phyloP scores from a whole-genome alignment of 805 yeast species.

The Kodamaea sagamina region DNA sequence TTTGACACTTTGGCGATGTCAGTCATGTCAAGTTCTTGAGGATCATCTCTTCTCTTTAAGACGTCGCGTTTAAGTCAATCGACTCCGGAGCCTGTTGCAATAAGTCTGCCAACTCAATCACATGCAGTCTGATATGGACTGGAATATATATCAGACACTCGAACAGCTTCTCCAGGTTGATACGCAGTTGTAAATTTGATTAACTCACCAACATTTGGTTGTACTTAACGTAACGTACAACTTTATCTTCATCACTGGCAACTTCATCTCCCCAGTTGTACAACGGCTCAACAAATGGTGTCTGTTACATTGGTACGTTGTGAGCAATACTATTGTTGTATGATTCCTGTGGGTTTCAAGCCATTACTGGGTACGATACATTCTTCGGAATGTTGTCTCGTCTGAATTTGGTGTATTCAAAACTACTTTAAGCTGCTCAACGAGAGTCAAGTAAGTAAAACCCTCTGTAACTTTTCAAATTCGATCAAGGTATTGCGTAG shows the following conservation, averaged over 20 bases:
- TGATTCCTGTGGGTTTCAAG: slow-evolving; percentile 56
- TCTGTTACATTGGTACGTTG: slow-evolving; percentile 56
- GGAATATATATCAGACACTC: slow-evolving; percentile 48
- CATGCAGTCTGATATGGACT: slow-evolving; percentile 58
- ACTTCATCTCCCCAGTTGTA: slow-evolving; percentile 80
- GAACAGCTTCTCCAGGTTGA: slow-evolving; percentile 56
- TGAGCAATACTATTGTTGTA: slow-evolving; percentile 63
- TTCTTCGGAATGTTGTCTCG: slow-evolving; percentile 30
- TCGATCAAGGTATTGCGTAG: slow-evolving; percentile 61
- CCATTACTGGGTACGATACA: slow-evolving; percentile 51
- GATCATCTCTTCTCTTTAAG: not conserved
- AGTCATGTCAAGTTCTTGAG: slow-evolving; percentile 2
- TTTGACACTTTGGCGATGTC: slow-evolving; percentile 5
- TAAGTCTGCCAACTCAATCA: slow-evolving; percentile 59
- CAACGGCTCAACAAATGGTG: slow-evolving; percentile 58
- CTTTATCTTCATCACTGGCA: slow-evolving; percentile 82
- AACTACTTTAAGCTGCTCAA: slow-evolving; percentile 74
- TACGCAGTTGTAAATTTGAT: slow-evolving; percentile 54
- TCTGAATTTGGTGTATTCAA: slow-evolving; percentile 75
- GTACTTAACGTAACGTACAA: slow-evolving; percentile 79
- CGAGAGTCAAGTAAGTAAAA: slow-evolving; percentile 75
- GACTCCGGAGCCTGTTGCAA: slow-evolving; percentile 45
- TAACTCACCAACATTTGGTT: slow-evolving; percentile 71
- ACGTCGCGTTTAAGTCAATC: slow-evolving; percentile 18
- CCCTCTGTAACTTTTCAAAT: slow-evolving; percentile 53